Evolutionary conservation across 345 rosid species (phyloP).

Genomic region (Kernera saxatilis): DNA sequence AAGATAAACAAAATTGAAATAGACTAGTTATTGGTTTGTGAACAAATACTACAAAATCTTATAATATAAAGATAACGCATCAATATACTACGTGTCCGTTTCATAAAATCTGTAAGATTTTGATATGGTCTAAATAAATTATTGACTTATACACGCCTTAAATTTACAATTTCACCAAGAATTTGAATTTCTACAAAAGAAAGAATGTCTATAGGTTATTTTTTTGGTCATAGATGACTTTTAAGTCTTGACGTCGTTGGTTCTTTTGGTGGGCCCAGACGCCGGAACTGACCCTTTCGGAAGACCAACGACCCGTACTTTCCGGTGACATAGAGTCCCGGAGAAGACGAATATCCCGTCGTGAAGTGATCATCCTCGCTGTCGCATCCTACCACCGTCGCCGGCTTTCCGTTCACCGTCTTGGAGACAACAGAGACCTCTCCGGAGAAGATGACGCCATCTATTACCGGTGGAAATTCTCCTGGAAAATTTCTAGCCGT

Average conservation of each 20-base stretch:
- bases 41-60: not conserved
- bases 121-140: not conserved
- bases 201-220: not conserved
- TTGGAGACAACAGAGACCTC: not conserved
- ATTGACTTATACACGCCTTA: not conserved
- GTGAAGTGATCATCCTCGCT: not conserved
- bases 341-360: not conserved
- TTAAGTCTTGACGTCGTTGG: constrained; percentile 39
- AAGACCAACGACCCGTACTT: constrained; percentile 44
- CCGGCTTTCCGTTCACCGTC: not conserved
- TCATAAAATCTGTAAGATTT: not conserved
- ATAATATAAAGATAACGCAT: too few relatives aligned
- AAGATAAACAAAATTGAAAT: not conserved
- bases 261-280: constrained; percentile 52
- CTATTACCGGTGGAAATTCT: not conserved
- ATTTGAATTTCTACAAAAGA: not conserved
- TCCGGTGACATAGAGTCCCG: constrained; percentile 3
- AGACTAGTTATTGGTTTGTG: too few relatives aligned
- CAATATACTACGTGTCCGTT: too few relatives aligned
- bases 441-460: constrained; percentile 5
- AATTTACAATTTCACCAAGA: not conserved
- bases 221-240: not conserved
- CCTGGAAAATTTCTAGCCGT: constrained; percentile 1
- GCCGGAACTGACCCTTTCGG: constrained; percentile 49
- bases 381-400: constrained; percentile 14